Evolutionary conservation across 164 flowering plant genomes (phyloP).

Genomic region (Cinnamomum chago): DNA sequence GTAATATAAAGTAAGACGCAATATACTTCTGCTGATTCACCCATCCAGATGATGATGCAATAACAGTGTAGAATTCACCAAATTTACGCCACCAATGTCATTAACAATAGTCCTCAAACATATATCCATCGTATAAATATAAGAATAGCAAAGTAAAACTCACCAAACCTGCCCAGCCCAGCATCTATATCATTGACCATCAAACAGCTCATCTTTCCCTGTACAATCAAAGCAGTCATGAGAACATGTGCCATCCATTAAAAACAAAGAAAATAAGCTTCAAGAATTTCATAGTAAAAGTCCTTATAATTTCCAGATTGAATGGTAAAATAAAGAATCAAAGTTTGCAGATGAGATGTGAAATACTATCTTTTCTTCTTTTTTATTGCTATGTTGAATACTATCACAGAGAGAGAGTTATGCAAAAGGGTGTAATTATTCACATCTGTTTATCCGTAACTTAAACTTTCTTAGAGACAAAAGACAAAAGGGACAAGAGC

Average conservation of each 20-base stretch:
- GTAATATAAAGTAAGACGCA: background rate
- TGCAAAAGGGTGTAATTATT: background rate
- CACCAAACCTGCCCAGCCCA: constrained; percentile 94
- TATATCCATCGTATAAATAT: background rate
- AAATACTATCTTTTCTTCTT: too few species aligned
- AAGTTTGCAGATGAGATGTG: too few species aligned
- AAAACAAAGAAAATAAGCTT: background rate
- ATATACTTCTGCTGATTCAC: background rate
- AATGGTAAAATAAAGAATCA: background rate
- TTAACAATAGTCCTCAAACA: background rate
- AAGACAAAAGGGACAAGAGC: too few species aligned
- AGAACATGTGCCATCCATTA: background rate
- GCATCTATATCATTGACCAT: constrained; percentile 98
- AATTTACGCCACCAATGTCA: background rate
- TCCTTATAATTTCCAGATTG: background rate
- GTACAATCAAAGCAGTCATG: constrained; percentile 19
- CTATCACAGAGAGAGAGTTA: background rate
- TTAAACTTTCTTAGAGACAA: too few species aligned
- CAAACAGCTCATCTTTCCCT: constrained; percentile 95
- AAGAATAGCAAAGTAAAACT: constrained; percentile 19
- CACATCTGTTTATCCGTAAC: background rate
- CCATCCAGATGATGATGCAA: background rate
- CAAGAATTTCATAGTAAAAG: background rate
- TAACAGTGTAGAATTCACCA: background rate
- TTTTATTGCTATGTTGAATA: too few species aligned